Evolutionary conservation across 73 alveolate species (phyloP).

Genomic region (Paramecium sonneborni): DNA sequence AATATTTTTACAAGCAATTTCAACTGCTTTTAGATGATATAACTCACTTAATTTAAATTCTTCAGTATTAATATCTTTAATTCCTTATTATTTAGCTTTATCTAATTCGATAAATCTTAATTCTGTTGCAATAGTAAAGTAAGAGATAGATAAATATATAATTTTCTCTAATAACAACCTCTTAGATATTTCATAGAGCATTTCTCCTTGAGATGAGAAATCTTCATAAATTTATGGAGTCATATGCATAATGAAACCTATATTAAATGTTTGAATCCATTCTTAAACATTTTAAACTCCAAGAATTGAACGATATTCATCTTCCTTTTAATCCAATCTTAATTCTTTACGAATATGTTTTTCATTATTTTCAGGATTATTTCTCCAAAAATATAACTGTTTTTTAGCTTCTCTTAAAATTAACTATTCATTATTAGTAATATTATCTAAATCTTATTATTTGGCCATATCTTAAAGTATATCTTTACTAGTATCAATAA

Average conservation of each 20-base stretch:
- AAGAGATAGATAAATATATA: slow-evolving; percentile 56
- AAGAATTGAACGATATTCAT: slow-evolving; percentile 57
- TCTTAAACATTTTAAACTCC: slow-evolving; percentile 64
- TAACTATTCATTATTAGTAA: neutral
- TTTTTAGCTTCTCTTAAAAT: slow-evolving; percentile 57
- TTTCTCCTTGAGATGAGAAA: slow-evolving; percentile 54
- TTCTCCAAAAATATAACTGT: slow-evolving; percentile 65
- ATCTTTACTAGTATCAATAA: slow-evolving; percentile 43
- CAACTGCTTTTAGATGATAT: slow-evolving; percentile 63
- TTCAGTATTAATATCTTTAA: slow-evolving; percentile 51
- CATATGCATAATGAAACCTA: slow-evolving; percentile 67
- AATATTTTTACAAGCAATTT: slow-evolving; percentile 62
- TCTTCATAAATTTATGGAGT: slow-evolving; percentile 43
- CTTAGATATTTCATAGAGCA: slow-evolving; percentile 63
- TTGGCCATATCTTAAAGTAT: slow-evolving; percentile 44
- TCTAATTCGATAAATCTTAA: slow-evolving; percentile 61
- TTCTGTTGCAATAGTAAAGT: slow-evolving; percentile 67
- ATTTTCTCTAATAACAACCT: slow-evolving; percentile 55
- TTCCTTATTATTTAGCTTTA: slow-evolving; percentile 39
- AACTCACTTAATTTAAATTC: slow-evolving; percentile 62
- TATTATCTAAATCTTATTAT: slow-evolving; percentile 37
- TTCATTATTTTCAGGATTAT: slow-evolving; percentile 67
- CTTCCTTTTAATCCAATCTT: slow-evolving; percentile 44
- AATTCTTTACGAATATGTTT: slow-evolving; percentile 65
- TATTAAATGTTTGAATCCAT: slow-evolving; percentile 61